phyloP scores from a whole-genome alignment of 306 rosid genomes.

The Trifolium pratense region DNA sequence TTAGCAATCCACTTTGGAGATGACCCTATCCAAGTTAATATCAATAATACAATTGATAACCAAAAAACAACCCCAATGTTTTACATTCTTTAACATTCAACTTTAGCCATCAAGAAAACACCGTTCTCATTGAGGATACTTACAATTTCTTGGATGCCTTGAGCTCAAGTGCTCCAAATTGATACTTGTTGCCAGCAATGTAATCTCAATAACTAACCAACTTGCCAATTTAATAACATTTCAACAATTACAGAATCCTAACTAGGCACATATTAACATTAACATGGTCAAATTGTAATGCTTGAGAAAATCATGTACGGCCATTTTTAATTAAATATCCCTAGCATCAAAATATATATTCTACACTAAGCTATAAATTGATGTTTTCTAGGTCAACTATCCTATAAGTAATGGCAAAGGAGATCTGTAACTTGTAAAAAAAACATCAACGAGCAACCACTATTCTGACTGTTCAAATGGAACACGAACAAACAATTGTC shows the following conservation, averaged over 20 bases:
- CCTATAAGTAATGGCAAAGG: conserved; percentile 31
- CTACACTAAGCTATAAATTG: conserved; percentile 40
- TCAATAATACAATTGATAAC: neutral
- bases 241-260: conserved; percentile 40
- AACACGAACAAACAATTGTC: conserved; percentile 93
- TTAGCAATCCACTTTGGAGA: neutral
- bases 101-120: neutral
- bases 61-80: neutral
- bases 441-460: conserved; percentile 28
- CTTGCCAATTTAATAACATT: conserved; percentile 20
- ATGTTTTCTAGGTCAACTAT: conserved; percentile 33
- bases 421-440: conserved; percentile 14
- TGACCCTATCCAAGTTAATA: neutral
- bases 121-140: neutral
- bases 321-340: neutral
- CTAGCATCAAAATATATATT: conserved; percentile 29
- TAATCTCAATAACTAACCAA: conserved; percentile 14
- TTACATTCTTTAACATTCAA: neutral
- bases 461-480: conserved; percentile 86
- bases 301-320: conserved; percentile 26
- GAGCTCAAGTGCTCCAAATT: neutral
- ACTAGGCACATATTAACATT: conserved; percentile 43
- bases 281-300: conserved; percentile 31
- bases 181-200: neutral
- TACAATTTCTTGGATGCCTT: neutral